Evolutionary conservation across 306 rosid species (phyloP).

Genomic region (Malus sieversii): DNA sequence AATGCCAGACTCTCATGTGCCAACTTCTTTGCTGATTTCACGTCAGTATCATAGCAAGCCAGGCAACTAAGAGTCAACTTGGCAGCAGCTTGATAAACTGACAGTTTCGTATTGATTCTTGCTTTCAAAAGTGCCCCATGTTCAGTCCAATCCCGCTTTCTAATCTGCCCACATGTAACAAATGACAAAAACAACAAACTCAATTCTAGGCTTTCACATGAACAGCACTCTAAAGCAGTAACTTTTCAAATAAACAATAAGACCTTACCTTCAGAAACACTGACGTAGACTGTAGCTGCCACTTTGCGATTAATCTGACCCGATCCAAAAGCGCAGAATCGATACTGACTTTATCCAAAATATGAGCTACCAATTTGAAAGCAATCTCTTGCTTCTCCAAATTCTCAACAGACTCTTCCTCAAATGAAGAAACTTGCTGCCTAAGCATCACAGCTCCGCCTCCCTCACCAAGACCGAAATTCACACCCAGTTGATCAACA

Average conservation of each 20-base stretch:
- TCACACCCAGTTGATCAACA: slow-evolving; percentile 58
- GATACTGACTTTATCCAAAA: slow-evolving; percentile 48
- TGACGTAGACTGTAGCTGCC: slow-evolving; percentile 75
- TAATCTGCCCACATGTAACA: slow-evolving; percentile 53
- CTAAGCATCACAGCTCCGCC: slow-evolving; percentile 42
- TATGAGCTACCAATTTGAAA: slow-evolving; percentile 72
- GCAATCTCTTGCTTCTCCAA: slow-evolving; percentile 93
- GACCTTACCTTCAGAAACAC: slow-evolving; percentile 70
- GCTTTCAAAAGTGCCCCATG: slow-evolving; percentile 77
- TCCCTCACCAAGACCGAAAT: slow-evolving; percentile 53
- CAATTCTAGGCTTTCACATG: background rate
- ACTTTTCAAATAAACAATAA: background rate
- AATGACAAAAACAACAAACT: background rate
- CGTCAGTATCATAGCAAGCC: slow-evolving; percentile 63
- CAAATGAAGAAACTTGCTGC: slow-evolving; percentile 69
- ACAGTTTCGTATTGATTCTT: slow-evolving; percentile 74
- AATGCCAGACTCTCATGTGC: slow-evolving; percentile 82
- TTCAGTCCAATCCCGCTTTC: slow-evolving; percentile 94
- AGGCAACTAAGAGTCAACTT: slow-evolving; percentile 57
- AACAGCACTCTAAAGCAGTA: background rate
- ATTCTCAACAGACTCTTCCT: slow-evolving; percentile 77
- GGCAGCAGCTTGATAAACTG: slow-evolving; percentile 73
- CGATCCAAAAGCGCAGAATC: slow-evolving; percentile 70
- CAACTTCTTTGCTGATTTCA: slow-evolving; percentile 72
- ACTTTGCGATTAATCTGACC: slow-evolving; percentile 72